Evolutionary conservation across 805 yeast genomes (phyloP), one percentile per base, ranked within the genome.

Genomic region (Yarrowia keelungensis): DNA sequence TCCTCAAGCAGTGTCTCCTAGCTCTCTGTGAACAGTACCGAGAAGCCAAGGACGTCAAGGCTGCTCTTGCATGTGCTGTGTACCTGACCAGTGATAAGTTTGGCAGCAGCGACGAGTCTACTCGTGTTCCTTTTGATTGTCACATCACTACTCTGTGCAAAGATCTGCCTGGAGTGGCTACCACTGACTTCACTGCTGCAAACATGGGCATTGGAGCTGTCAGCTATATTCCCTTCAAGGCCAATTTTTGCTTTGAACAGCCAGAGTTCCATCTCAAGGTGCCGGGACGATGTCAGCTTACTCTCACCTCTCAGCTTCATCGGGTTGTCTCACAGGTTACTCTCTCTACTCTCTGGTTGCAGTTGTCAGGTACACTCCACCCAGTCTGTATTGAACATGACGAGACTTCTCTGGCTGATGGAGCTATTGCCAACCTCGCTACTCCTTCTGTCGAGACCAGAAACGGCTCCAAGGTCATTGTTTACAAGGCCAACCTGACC

Each of bases 211-310:
- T 47, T 39, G 69, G 65, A n/a, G 43, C 67, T 12, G 54, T 62
- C 16, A 62, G 56, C 19, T 47, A 47, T 15, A 45, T 47, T 9
- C 65, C 73, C 2, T 69, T 73, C 32, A 53, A 59, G 47, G 70
- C 70, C 10, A 61, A 68, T 8, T 73, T 73, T 49, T 67, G 69
- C 11, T 73, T 73, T 56, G 71, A 71, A 39, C 32, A 67, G 15
- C 41, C 62, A 5, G 71, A 71, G 35, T 66, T 69, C 54, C 72
- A 69, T 62, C 47, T 71, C 12, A 74, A 74, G 8, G 43, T 71
- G 4, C 70, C 69, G 9, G 50, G 69, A 43, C 26, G 38, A n/a
- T 70, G 64, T 19, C 76, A 74, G 51, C 42, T 74, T 26, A 69
- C 69, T 5, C 16, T 74, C n/a, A 43, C 38, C 8, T 71, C 71